Base-by-base conservation (phyloP, 225 moss, liverwort and hornwort species). In the Polytrichum formosum region DNA sequence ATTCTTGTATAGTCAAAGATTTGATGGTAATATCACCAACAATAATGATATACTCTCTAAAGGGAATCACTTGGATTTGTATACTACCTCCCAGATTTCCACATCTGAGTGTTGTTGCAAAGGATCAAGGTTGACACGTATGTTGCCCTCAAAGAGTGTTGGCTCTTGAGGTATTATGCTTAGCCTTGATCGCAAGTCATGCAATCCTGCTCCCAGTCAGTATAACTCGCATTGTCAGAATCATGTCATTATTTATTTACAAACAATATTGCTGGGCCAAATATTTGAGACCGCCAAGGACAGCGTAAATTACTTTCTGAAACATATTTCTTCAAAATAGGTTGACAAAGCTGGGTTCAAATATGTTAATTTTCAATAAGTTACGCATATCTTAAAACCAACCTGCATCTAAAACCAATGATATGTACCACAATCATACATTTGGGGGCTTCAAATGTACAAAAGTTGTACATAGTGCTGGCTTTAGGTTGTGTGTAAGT, bases 111-210 rank as follows among this genome's bases (percentile, higher is more conserved):
- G 66, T 23, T 76, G 77, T 30, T 81, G 70, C 55, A 81, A 71
- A 4, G 87, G 87, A 73, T 87, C 84, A 54, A 87, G 76, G 59
- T 87, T 84, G 37, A 30, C 28, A 6, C 87, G 83, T 63, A 87
- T 58, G 18, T 73, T 79, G 68, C 87, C 87, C 74, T 87, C 81
- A 59, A 87, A 87, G 10, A 87, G 81, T 19, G 85, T 89, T 35
- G 89, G 85, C 6, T 89, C 89, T 56, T 89, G 89, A 19, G 89
- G 89, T 16, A 85, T 88, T 73, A 87, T 83, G 72, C 81, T 81
- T 30, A 87, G 53, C 72, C 72, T 81, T 62, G 56, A 66, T 53
- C 81, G 81, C 53, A 87, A 66, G 70, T 87, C 87, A 55, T 87
- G 87, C 60, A 84, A 63, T 26, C 87, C 68, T 68, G 55, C 54